Percentiles rank a stretch among this genome's conserved stretches.
Conservation (phyloP, 306 rosid species). For the Rosa rugosa region DNA sequence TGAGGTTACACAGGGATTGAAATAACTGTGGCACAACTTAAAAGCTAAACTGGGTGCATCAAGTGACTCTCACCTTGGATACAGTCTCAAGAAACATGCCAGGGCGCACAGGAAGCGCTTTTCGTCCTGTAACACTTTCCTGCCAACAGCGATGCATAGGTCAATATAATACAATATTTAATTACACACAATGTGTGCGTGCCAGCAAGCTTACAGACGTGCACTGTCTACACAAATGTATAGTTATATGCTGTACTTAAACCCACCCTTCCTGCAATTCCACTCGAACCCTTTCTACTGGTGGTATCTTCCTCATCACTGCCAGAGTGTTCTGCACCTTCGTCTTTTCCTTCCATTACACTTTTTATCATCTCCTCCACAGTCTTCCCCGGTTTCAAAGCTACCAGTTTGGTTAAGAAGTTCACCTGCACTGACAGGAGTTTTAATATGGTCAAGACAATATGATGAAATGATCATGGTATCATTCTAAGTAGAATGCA, state of each 20-base stretch:
- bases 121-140: conserved; percentile 67
- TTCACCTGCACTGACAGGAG: conserved; percentile 62
- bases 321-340: conserved; percentile 62
- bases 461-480: background rate
- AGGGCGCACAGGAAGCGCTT: conserved; percentile 83
- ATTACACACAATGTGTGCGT: background rate
- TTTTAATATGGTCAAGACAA: conserved; percentile 20
- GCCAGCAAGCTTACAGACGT: background rate
- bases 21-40: conserved; percentile 12
- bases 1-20: conserved; percentile 15
- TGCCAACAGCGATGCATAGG: conserved; percentile 30
- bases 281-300: conserved; percentile 35
- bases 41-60: conserved; percentile 4
- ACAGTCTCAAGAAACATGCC: conserved; percentile 99
- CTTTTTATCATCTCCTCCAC: conserved; percentile 82
- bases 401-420: conserved; percentile 81
- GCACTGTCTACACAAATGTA: background rate
- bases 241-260: conserved; percentile 18
- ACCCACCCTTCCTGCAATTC: conserved; percentile 83
- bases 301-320: conserved; percentile 35
- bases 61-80: conserved; percentile 59
- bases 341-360: conserved; percentile 94
- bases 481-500: background rate
- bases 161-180: conserved; percentile 1
- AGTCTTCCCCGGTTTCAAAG: conserved; percentile 82